phyloP scores from a whole-genome alignment of 78 protist genomes.

The Isochrysis galbana region DNA sequence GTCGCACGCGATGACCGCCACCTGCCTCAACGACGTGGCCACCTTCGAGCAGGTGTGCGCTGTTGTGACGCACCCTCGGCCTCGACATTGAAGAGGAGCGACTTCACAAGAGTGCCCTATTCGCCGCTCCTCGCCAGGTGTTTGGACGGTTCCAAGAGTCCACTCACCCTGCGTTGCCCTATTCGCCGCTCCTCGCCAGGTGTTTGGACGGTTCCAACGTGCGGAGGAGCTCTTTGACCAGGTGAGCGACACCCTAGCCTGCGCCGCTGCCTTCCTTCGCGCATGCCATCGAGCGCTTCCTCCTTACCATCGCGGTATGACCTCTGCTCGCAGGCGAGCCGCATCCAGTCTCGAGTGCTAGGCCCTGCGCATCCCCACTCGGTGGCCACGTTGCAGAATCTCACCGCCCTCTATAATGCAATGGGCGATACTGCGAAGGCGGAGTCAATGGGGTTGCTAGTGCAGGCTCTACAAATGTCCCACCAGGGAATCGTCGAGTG shows the following conservation, averaged over 20 bases:
- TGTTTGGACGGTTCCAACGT: not conserved
- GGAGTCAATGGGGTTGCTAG: not conserved
- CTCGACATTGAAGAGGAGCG: not conserved
- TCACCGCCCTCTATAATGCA: not conserved
- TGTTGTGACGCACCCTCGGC: not conserved
- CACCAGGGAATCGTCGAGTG: no score
- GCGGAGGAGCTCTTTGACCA: not conserved
- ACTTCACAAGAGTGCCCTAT: no score
- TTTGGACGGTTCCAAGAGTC: not conserved
- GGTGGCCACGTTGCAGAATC: slow-evolving; percentile 12
- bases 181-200: no score
- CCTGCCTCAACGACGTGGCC: not conserved
- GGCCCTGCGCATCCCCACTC: not conserved
- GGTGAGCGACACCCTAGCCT: no score
- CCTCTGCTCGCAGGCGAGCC: not conserved
- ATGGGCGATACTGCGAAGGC: not conserved
- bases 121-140: no score
- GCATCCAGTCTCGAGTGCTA: not conserved
- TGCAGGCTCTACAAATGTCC: not conserved
- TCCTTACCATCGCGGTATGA: not conserved
- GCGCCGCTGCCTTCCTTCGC: no score
- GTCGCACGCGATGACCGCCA: not conserved
- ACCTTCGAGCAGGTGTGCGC: not conserved
- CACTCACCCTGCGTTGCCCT: no score
- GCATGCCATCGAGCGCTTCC: not conserved